Evolutionary conservation across 23 red algal genomes (phyloP).

Genomic region (Agarophyton chilense): DNA sequence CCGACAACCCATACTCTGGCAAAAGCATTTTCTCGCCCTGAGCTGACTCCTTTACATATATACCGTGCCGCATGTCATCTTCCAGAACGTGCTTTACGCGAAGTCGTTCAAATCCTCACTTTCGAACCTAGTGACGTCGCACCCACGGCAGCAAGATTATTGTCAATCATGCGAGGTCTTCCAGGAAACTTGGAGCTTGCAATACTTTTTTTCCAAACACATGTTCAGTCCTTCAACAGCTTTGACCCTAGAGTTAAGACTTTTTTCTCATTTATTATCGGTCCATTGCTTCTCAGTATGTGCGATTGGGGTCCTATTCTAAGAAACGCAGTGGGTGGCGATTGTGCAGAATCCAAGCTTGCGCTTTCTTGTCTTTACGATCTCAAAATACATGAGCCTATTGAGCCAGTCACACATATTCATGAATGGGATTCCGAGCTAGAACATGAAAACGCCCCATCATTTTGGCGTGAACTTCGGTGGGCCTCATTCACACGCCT

Average conservation of each 20-base stretch:
- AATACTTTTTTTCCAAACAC: background rate
- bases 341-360: slow-evolving; percentile 30
- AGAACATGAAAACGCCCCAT: slow-evolving; percentile 18
- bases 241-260: slow-evolving; percentile 3
- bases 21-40: slow-evolving; percentile 15
- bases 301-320: slow-evolving; percentile 21
- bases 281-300: background rate
- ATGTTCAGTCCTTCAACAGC: background rate
- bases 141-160: slow-evolving; percentile 33
- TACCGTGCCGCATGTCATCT: slow-evolving; percentile 63
- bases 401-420: slow-evolving; percentile 35
- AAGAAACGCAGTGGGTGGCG: background rate
- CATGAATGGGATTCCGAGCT: slow-evolving; percentile 38
- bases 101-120: slow-evolving; percentile 53
- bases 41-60: slow-evolving; percentile 28
- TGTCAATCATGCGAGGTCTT: slow-evolving; percentile 65
- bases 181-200: slow-evolving; percentile 62
- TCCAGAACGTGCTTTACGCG: slow-evolving; percentile 39
- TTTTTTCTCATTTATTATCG: slow-evolving; percentile 44
- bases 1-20: background rate
- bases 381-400: slow-evolving; percentile 17
- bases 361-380: slow-evolving; percentile 33
- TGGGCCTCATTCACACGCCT: slow-evolving; percentile 53
- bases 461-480: slow-evolving; percentile 60
- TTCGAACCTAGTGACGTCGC: background rate